phyloP scores from a whole-genome alignment of 2,329 filamentous ascomycete genomes.

The Aspergillus ochraceoroseus region DNA sequence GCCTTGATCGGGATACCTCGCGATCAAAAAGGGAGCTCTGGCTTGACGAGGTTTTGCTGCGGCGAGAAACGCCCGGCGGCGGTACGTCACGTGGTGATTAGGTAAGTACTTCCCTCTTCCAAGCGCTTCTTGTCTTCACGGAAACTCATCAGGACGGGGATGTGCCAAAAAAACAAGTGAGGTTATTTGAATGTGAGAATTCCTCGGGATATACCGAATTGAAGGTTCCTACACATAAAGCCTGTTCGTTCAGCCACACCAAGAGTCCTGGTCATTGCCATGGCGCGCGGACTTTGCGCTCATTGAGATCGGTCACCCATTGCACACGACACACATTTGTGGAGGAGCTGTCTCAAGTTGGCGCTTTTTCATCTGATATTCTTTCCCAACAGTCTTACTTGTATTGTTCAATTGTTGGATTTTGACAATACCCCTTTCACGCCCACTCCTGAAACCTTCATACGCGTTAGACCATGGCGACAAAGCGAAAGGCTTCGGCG shows the following conservation, averaged over 20 bases:
- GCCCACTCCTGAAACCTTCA: background rate
- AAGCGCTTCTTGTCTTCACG: constrained; percentile 5
- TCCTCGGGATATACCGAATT: no score
- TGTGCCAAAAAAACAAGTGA: no score
- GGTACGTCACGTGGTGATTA: constrained; percentile 19
- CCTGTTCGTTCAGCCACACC: no score
- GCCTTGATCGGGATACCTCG: constrained; percentile 15
- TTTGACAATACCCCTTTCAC: background rate
- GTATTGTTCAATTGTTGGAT: background rate
- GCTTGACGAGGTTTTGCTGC: constrained; percentile 23
- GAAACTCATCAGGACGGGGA: constrained; percentile 1
- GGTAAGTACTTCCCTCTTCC: no score
- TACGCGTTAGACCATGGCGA: constrained; percentile 61
- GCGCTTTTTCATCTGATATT: background rate
- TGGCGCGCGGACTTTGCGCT: constrained; percentile 1
- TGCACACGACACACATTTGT: no score
- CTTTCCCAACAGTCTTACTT: background rate
- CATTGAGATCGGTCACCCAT: background rate
- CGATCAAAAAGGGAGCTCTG: constrained; percentile 24
- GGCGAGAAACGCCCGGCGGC: constrained; percentile 8
- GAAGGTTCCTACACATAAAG: no score
- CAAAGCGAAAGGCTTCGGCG: constrained; percentile 80
- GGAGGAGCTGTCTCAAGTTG: background rate
- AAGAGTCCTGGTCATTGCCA: background rate
- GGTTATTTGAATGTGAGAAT: no score